A percentile compares a stretch with the other conserved stretches of the same genome.
Conservation (phyloP, 1,284 basidiomycete species). For the Rugosomyces carneus region DNA sequence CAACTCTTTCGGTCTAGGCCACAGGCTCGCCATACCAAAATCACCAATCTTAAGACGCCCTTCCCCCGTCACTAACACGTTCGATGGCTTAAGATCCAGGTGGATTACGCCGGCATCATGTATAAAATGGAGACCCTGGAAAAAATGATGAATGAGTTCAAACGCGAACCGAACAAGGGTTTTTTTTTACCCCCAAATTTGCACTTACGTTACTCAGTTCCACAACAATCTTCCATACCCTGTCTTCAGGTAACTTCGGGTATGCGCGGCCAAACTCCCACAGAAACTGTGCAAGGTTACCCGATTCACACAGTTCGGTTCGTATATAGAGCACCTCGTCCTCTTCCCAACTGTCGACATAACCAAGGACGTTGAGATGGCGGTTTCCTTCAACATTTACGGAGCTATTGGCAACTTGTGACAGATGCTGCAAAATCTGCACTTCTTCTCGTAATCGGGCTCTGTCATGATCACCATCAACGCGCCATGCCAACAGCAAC, state of each 20-base stretch:
- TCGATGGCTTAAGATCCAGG: slow-evolving; percentile 96
- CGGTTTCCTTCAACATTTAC: slow-evolving; percentile 25
- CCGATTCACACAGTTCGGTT: slow-evolving; percentile 92
- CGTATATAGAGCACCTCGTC: slow-evolving; percentile 86
- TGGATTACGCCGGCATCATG: slow-evolving; percentile 89
- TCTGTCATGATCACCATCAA: slow-evolving; percentile 32
- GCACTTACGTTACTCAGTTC: slow-evolving; percentile 82
- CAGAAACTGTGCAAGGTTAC: slow-evolving; percentile 89
- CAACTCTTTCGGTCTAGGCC: slow-evolving; percentile 53
- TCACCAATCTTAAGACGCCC: slow-evolving; percentile 97
- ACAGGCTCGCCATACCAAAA: slow-evolving; percentile 93
- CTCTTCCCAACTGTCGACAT: slow-evolving; percentile 97
- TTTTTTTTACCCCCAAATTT: slow-evolving; percentile 10
- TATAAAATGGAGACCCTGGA: slow-evolving; percentile 83
- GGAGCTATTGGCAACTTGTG: slow-evolving; percentile 29
- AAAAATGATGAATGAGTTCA: slow-evolving; percentile 14
- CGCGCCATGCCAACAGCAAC: slow-evolving; percentile 13
- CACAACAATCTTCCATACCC: slow-evolving; percentile 95
- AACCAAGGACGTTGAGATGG: slow-evolving; percentile 83
- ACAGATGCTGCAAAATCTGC: slow-evolving; percentile 83
- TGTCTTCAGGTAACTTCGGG: slow-evolving; percentile 84
- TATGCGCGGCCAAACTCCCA: slow-evolving; percentile 88
- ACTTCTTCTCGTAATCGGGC: slow-evolving; percentile 93
- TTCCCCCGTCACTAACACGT: slow-evolving; percentile 87
- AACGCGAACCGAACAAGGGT: slow-evolving; percentile 23